phyloP scores from a whole-genome alignment of 768 basidiomycete species.

The Mycena rosella region DNA sequence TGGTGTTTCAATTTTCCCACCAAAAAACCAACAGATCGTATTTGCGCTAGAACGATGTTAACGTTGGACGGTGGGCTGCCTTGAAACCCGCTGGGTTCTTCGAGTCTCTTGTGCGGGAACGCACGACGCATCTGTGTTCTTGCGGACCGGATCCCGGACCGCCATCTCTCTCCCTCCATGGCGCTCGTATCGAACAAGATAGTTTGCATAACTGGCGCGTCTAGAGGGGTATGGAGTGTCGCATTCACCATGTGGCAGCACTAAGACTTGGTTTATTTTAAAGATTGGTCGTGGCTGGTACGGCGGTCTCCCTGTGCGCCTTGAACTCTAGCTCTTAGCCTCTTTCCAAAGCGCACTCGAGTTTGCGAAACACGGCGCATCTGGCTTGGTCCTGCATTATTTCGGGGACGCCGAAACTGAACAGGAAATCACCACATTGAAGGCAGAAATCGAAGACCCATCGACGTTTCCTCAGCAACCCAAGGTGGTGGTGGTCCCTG shows the following conservation, averaged over 20 bases:
- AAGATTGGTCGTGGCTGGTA: conserved; percentile 79
- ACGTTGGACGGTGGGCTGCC: too few species aligned
- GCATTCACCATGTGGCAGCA: too few species aligned
- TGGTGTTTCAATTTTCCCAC: too few species aligned
- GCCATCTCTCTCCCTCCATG: conserved; percentile 41
- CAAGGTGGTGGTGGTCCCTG: conserved; percentile 64
- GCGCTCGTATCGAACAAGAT: conserved; percentile 66
- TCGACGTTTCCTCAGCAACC: conserved; percentile 42
- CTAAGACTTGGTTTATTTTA: too few species aligned
- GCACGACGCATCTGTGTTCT: too few species aligned
- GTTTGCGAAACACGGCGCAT: conserved; percentile 73
- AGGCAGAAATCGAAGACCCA: conserved; percentile 56
- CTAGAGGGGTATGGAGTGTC: too few species aligned
- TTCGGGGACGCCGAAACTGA: conserved; percentile 69
- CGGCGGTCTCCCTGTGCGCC: conserved; percentile 14
- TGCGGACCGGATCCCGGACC: neutral
- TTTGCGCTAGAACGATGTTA: too few species aligned
- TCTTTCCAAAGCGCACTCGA: conserved; percentile 61
- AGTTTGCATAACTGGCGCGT: conserved; percentile 80
- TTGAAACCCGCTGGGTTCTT: too few species aligned
- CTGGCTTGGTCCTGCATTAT: conserved; percentile 75
- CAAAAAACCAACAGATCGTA: too few species aligned
- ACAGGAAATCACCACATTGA: conserved; percentile 60
- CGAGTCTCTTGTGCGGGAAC: too few species aligned
- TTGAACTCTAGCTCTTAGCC: neutral